Evolutionary conservation across 2,329 filamentous ascomycete species (phyloP).

Genomic region (Corinectria fuckeliana): DNA sequence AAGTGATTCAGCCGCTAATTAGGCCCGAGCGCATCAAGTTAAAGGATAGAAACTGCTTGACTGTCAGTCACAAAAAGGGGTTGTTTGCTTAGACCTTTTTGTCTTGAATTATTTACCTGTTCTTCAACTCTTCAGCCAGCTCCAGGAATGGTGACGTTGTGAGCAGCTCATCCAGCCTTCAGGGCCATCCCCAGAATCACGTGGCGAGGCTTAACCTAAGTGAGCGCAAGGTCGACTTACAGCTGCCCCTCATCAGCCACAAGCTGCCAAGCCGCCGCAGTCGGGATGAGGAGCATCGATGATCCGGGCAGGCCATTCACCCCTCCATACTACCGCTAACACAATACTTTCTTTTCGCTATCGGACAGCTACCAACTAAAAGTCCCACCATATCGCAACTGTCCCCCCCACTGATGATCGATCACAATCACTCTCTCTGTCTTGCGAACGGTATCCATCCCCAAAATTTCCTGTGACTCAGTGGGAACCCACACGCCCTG

Average conservation of each 20-base stretch:
- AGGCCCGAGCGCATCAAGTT: no score
- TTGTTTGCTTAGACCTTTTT: not conserved
- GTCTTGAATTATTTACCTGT: not conserved
- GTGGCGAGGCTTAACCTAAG: not conserved
- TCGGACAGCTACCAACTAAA: slow-evolving; percentile 1
- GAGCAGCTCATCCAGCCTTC: not conserved
- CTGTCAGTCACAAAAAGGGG: no score
- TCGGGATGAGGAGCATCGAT: slow-evolving; percentile 39
- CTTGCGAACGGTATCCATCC: slow-evolving; percentile 25
- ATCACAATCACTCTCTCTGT: not conserved
- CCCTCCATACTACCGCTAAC: slow-evolving; percentile 34
- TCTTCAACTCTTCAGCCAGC: not conserved
- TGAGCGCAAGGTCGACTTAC: not conserved
- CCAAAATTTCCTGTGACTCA: slow-evolving; percentile 53
- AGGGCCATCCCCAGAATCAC: not conserved
- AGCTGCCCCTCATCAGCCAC: slow-evolving; percentile 12
- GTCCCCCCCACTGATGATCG: not conserved
- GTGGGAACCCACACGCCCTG: slow-evolving; percentile 28
- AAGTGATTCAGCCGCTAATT: not conserved
- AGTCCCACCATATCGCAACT: slow-evolving; percentile 4
- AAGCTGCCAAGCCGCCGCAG: not conserved
- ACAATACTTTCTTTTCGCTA: slow-evolving; percentile 19
- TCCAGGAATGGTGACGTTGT: not conserved
- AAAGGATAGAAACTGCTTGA: not conserved
- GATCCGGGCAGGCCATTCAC: slow-evolving; percentile 36